These are phyloP conservation scores for Boletus barrowsii DNA, from an alignment of 768 basidiomycete species.

Conservation along the genomic window DNA sequence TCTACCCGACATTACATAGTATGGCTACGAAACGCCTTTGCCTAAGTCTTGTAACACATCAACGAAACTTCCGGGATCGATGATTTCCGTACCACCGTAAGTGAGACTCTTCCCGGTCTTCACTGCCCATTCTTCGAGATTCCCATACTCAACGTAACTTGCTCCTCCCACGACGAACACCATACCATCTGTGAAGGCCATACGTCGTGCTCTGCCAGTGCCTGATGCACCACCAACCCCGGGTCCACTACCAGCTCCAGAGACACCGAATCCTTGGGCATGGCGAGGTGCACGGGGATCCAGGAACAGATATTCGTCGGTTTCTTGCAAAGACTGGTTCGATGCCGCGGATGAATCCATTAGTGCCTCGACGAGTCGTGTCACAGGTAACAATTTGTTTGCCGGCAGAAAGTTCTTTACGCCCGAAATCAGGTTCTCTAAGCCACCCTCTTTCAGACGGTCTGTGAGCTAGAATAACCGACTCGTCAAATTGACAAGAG, in stretches of 20 bases:
- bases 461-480: conserved; percentile 71
- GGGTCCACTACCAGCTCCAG: conserved; percentile 45
- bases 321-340: conserved; percentile 92
- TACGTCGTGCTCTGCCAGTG: conserved; percentile 47
- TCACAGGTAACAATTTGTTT: conserved; percentile 89
- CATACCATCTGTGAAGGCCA: conserved; percentile 85
- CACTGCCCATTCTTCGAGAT: conserved; percentile 89
- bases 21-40: conserved; percentile 33
- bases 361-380: conserved; percentile 89
- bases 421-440: conserved; percentile 94
- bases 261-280: conserved; percentile 42
- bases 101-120: conserved; percentile 82
- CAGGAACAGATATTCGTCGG: conserved; percentile 92
- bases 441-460: conserved; percentile 89
- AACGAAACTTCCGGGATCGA: conserved; percentile 87
- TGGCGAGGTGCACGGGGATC: conserved; percentile 83
- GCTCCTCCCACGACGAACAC: conserved; percentile 97
- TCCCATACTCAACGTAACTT: conserved; percentile 96
- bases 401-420: conserved; percentile 98
- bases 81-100: conserved; percentile 94
- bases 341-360: conserved; percentile 97
- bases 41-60: conserved; percentile 65
- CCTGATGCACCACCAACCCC: conserved; percentile 34
- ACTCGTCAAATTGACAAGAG: neutral
- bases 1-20: conserved; percentile 19